Percentiles rank a stretch among this genome's conserved stretches.
Conservation (phyloP, 2,329 filamentous ascomycete species). For the Trichoderma sp. region DNA sequence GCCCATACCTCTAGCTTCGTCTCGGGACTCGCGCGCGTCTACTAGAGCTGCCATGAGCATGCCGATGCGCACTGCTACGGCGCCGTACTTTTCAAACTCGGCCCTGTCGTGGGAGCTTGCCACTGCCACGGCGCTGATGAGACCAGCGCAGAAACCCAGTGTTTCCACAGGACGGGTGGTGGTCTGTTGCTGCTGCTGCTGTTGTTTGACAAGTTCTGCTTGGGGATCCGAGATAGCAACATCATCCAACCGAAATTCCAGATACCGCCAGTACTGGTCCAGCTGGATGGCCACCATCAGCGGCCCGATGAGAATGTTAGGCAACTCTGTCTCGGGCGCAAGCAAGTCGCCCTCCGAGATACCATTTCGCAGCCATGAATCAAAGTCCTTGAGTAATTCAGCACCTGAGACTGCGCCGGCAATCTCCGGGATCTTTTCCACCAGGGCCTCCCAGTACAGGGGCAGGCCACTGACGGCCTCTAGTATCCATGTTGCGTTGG, state of each 20-base stretch:
- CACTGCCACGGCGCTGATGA: neutral
- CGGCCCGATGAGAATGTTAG: neutral
- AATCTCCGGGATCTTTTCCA: neutral
- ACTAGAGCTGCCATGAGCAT: neutral
- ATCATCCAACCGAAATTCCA: neutral
- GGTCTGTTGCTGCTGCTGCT: neutral
- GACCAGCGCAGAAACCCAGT: neutral
- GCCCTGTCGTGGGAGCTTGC: neutral
- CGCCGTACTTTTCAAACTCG: neutral
- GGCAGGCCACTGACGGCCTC: neutral
- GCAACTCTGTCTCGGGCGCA: neutral
- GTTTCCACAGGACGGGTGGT: neutral
- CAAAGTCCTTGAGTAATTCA: neutral
- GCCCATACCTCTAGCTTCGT: neutral
- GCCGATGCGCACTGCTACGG: neutral
- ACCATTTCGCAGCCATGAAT: neutral
- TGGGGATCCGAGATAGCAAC: neutral
- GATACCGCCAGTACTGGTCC: neutral
- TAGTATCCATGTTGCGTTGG: neutral
- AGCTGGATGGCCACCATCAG: neutral
- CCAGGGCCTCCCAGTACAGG: neutral
- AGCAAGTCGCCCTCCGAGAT: neutral
- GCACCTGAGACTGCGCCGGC: neutral
- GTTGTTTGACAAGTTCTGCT: neutral
- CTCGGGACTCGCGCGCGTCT: neutral